Evolutionary conservation across 179 eudicot genomes (phyloP).

Genomic region (Nepenthes alata): DNA sequence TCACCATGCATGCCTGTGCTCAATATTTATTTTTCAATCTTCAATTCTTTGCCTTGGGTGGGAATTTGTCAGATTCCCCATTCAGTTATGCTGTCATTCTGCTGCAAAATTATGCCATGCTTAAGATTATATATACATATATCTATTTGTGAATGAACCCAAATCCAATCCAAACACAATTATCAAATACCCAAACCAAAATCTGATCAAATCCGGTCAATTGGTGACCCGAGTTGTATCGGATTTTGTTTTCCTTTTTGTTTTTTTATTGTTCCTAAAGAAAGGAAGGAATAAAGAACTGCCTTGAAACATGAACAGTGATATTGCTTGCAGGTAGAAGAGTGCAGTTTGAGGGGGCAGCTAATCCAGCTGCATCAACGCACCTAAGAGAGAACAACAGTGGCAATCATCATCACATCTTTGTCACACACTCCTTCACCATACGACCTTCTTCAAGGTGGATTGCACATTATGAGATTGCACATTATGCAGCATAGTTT

Average conservation of each 20-base stretch:
- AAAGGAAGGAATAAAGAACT: neutral
- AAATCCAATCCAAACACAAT: neutral
- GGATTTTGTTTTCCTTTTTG: neutral
- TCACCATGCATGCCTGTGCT: neutral
- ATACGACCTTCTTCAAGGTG: no score
- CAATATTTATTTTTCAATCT: no score
- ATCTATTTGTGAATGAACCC: neutral
- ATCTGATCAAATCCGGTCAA: neutral
- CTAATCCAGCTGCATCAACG: constrained; percentile 28
- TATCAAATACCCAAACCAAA: no score
- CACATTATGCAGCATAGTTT: no score
- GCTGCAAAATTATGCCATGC: no score
- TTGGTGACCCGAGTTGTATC: neutral
- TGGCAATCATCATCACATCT: neutral
- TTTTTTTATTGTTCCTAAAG: neutral
- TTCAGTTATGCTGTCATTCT: no score
- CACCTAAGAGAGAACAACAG: constrained; percentile 1
- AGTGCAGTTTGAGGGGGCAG: constrained; percentile 54
- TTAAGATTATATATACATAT: no score
- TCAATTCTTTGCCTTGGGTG: no score
- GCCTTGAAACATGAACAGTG: neutral
- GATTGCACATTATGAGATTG: no score
- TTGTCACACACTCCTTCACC: no score
- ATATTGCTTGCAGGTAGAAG: constrained; percentile 34
- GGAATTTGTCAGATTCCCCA: no score